These are phyloP conservation scores for Acidiella bohemica DNA, from an alignment of 495 filamentous ascomycete genomes.

Conservation along the genomic window DNA sequence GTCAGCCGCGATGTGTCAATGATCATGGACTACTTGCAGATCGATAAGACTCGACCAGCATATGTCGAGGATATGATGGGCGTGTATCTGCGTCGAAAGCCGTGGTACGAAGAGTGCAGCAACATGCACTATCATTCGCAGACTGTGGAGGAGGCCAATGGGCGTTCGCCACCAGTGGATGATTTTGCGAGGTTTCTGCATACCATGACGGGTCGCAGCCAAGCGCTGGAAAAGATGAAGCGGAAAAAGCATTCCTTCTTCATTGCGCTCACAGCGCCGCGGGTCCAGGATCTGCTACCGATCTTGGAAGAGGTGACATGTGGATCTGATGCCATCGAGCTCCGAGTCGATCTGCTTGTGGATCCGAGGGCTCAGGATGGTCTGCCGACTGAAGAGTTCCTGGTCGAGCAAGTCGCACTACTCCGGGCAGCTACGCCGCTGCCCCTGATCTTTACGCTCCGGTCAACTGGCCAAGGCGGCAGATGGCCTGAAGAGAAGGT, in stretches of 20 bases:
- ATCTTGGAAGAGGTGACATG: constrained; percentile 59
- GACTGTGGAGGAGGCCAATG: constrained; percentile 37
- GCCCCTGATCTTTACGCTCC: constrained; percentile 86
- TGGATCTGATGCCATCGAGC: constrained; percentile 84
- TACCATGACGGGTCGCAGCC: constrained; percentile 54
- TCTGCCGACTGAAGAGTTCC: constrained; percentile 55
- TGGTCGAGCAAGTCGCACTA: constrained; percentile 68
- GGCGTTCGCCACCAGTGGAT: constrained; percentile 48
- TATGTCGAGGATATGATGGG: constrained; percentile 88
- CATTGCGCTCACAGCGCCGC: constrained; percentile 73
- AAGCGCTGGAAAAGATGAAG: constrained; percentile 50
- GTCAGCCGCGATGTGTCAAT: constrained; percentile 78
- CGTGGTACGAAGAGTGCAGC: constrained; percentile 86
- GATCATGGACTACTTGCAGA: constrained; percentile 78
- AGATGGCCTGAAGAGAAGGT: constrained; percentile 69
- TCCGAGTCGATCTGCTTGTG: constrained; percentile 81
- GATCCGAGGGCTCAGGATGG: constrained; percentile 49
- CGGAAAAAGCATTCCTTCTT: constrained; percentile 78
- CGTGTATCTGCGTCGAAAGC: constrained; percentile 83
- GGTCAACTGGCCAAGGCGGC: constrained; percentile 76
- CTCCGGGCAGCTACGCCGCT: constrained; percentile 62
- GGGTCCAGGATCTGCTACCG: constrained; percentile 48
- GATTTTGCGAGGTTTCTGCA: constrained; percentile 72
- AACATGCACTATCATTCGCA: constrained; percentile 89
- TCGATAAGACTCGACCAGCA: constrained; percentile 83